Conservation (phyloP, 352 stramenopile species). For the Pythium apleroticum region DNA sequence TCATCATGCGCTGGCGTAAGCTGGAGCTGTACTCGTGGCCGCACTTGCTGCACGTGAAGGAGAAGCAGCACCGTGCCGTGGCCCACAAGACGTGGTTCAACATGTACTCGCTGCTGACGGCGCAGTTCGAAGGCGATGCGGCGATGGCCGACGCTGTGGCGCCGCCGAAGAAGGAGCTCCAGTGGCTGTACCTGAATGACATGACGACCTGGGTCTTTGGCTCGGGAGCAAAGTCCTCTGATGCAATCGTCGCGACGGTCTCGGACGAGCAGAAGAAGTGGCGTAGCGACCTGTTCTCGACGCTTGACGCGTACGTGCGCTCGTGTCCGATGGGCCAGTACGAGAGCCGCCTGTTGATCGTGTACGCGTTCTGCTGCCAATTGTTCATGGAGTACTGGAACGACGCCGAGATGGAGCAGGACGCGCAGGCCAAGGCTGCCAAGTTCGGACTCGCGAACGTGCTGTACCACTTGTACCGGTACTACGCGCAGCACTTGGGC, state of each 20-base stretch:
- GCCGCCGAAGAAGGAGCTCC: conserved; percentile 23
- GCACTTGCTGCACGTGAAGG: conserved; percentile 90
- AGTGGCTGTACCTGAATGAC: conserved; percentile 69
- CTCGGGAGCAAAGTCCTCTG: conserved; percentile 17
- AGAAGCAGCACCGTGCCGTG: conserved; percentile 67
- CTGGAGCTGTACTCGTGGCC: conserved; percentile 98
- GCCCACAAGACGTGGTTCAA: conserved; percentile 88
- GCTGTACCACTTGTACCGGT: conserved; percentile 92
- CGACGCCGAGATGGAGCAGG: conserved; percentile 7
- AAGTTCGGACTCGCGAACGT: conserved; percentile 82
- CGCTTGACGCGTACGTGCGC: conserved; percentile 91
- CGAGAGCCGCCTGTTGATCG: conserved; percentile 84
- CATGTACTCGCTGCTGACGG: conserved; percentile 87
- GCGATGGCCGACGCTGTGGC: conserved; percentile 14
- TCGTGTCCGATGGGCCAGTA: conserved; percentile 91
- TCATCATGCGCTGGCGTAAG: conserved; percentile 98
- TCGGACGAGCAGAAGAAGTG: conserved; percentile 58
- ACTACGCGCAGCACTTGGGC: conserved; percentile 93
- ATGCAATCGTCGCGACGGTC: neutral
- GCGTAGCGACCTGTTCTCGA: conserved; percentile 83
- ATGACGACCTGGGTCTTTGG: conserved; percentile 67
- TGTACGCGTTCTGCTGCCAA: conserved; percentile 88
- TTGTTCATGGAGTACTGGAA: conserved; percentile 80
- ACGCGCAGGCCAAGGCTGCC: conserved; percentile 11
- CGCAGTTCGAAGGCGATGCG: conserved; percentile 56